Evolutionary conservation across 179 eudicot species (phyloP), one percentile per base, ranked within the genome.

Genomic region (Spinacia oleracea): DNA sequence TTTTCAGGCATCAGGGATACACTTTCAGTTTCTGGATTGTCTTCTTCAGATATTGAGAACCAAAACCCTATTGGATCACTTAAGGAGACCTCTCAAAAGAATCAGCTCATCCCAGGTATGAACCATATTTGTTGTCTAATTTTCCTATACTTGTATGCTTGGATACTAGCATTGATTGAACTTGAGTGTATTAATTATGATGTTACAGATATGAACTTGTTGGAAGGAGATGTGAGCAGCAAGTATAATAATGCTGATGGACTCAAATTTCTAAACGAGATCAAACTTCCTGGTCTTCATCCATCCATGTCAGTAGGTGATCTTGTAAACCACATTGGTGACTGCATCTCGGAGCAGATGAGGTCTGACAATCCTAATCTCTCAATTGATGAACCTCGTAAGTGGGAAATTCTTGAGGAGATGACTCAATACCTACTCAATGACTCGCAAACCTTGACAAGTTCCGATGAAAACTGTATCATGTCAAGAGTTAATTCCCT

Each of bases 301-400:
- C 75, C 92, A 32, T 93, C 97, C 18, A 91, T 95, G 97, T 95
- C 97, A 1, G 91, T 93, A 84, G 92, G 86, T 35, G 98, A 95
- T 84, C 86, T 95, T 23, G 90, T 93, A 51, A 91, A 81, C 86
- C 95, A 90, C 78, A 81, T 95, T 38, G 97, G 93, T 34, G 84
- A 90, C 51, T 86, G 93, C 51, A 86, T 95, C 64, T 88, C 96
- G 18, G 97, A 91, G 82, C 91, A 93, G 81, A 86, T 84, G 79
- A 84, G 86, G 62, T 86, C 93, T 0, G 81, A 83, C 42, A 74
- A 84, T 73, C 84, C 87, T 32, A 50, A 64, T n/a, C 79, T 84
- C n/a, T 86, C 92, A 16, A 74, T 81, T 0, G 86, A 91, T 48
- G 93, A 90, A 40, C 79, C 79, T 25, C 83, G 86, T 53, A 87